Conservation (phyloP, 2,329 filamentous ascomycete species). For the Monilinia laxa region DNA sequence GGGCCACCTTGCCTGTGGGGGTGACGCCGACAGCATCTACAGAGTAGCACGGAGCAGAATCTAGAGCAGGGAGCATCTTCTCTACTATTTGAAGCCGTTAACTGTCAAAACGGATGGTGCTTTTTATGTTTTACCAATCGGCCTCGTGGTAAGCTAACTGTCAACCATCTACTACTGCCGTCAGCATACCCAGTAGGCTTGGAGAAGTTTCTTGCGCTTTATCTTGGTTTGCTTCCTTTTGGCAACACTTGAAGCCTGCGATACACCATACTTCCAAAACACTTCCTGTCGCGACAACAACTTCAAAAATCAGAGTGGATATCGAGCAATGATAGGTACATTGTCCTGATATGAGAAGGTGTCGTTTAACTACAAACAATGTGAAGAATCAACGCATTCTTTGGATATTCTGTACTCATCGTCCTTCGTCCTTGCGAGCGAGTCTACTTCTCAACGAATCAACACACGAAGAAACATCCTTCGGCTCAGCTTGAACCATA, state of each 20-base stretch:
- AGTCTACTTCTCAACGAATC: neutral
- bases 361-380: neutral
- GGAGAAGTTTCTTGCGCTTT: neutral
- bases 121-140: neutral
- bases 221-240: neutral
- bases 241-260: neutral
- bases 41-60: no score
- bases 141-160: neutral
- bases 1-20: constrained; percentile 5
- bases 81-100: neutral
- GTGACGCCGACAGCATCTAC: neutral
- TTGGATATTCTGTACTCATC: neutral
- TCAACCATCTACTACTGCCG: neutral
- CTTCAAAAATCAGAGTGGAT: neutral
- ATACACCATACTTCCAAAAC: neutral
- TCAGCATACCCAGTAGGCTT: neutral
- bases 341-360: neutral
- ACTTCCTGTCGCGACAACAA: neutral
- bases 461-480: neutral
- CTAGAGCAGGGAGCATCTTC: no score
- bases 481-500: neutral
- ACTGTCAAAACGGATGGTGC: no score
- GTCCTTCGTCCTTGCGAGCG: no score
- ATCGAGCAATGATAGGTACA: neutral
- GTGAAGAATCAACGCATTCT: neutral